These are phyloP conservation scores for Leishmania aethiopica DNA, from an alignment of 208 protist species.

Conservation along the genomic window DNA sequence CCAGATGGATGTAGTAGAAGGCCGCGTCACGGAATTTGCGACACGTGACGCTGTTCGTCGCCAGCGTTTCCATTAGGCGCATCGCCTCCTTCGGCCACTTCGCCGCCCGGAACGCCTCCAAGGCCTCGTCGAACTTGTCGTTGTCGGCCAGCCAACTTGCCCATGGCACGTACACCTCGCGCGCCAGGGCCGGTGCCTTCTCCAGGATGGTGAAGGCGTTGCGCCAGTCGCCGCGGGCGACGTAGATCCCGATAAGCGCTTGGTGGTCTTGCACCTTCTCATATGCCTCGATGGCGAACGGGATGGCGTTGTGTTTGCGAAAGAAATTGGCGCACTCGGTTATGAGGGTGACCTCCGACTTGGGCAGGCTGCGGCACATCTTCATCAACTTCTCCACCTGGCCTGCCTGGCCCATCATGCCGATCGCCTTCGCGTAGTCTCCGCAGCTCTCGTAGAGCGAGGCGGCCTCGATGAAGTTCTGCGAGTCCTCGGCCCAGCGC, in stretches of 20 bases:
- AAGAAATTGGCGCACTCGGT: conserved; percentile 89
- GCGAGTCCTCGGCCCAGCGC: conserved; percentile 91
- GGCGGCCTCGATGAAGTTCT: conserved; percentile 88
- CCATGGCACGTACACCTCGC: conserved; percentile 97
- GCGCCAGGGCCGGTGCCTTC: conserved; percentile 71
- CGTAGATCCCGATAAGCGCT: conserved; percentile 90
- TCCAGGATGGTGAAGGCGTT: conserved; percentile 90
- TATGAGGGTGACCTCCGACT: conserved; percentile 85
- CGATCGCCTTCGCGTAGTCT: conserved; percentile 84
- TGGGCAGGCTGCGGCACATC: conserved; percentile 80
- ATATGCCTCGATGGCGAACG: conserved; percentile 91
- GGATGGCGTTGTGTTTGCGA: conserved; percentile 65
- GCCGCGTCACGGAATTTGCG: conserved; percentile 89
- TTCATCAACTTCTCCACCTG: conserved; percentile 89
- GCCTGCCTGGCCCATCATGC: conserved; percentile 86
- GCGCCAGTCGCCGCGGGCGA: conserved; percentile 90
- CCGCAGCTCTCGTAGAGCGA: conserved; percentile 91
- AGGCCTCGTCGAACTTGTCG: conserved; percentile 96
- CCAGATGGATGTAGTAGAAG: conserved; percentile 93
- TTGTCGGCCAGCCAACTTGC: conserved; percentile 95
- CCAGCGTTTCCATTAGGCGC: conserved; percentile 92
- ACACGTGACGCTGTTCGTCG: conserved; percentile 93
- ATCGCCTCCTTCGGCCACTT: conserved; percentile 91
- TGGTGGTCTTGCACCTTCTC: conserved; percentile 89
- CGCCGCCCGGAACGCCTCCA: conserved; percentile 92